Evolutionary conservation across 495 filamentous ascomycete species (phyloP).

Genomic region (Opeltia flavorubescens): DNA sequence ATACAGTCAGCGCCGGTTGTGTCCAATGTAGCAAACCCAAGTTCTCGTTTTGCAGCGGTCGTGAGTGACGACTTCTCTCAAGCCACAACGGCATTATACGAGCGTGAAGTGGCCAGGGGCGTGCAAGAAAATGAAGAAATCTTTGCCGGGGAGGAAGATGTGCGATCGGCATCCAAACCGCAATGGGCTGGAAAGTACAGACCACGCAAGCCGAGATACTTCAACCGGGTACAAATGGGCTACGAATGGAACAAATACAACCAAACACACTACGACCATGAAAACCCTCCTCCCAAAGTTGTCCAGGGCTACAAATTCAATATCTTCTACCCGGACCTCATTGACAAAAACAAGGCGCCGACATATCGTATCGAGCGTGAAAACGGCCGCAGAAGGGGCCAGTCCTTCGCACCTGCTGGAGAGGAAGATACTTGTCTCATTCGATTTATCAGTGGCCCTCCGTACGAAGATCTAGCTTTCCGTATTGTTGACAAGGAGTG

Average conservation of each 20-base stretch:
- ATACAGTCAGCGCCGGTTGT: constrained; percentile 17
- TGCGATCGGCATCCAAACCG: constrained; percentile 48
- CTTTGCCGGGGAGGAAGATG: constrained; percentile 79
- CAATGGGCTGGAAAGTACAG: constrained; percentile 85
- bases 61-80: constrained; percentile 80
- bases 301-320: constrained; percentile 99
- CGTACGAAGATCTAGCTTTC: constrained; percentile 95
- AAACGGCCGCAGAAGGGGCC: constrained; percentile 70
- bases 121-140: constrained; percentile 93
- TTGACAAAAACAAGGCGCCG: constrained; percentile 86
- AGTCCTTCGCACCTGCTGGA: constrained; percentile 89
- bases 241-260: constrained; percentile 99
- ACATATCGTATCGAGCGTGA: constrained; percentile 93
- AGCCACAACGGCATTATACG: constrained; percentile 81
- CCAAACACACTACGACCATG: constrained; percentile 98
- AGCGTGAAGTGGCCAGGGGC: constrained; percentile 84
- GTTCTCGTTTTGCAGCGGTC: constrained; percentile 58
- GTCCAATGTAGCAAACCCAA: constrained; percentile 26
- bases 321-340: constrained; percentile 98
- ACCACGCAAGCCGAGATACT: constrained; percentile 88
- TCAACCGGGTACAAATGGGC: constrained; percentile 97
- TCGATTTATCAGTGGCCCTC: constrained; percentile 86
- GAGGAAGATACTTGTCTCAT: constrained; percentile 97
- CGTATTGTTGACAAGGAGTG: constrained; percentile 97
- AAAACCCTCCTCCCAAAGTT: constrained; percentile 94